Evolutionary conservation across 768 basidiomycete species (phyloP), one percentile per base, ranked within the genome.

Genomic region (Termitomyces sp.): DNA sequence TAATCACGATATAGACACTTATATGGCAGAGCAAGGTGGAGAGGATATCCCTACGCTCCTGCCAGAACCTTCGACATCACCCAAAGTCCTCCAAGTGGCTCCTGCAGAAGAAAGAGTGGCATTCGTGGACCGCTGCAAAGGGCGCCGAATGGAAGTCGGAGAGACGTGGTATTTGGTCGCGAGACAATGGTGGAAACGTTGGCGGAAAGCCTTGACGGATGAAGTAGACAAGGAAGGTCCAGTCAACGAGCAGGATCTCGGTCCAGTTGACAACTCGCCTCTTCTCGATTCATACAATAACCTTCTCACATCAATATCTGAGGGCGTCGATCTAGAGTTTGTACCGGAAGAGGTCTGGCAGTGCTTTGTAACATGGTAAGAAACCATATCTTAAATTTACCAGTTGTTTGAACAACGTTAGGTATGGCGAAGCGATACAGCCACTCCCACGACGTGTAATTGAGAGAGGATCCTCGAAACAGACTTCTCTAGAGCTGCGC

Each of bases 151-250:
- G 79, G 72, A 76, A 31, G 72, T 78, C 8, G 88, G 88, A 46
- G 84, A 92, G 51, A 84, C 78, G 9, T 94, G 92, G 92, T 93
- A 83, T 72, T 72, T 95, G 49, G 76, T 95, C 29, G 78, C 86
- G 22, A 71, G 80, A 49, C 63, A 65, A 22, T 96, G 93, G 93
- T 90, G 81, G 75, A 80, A 80, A 57, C 81, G 84, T 34, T 95
- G 90, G 87, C 72, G 78, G 60, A 83, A 81, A 64, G 91, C 90
- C 12, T 87, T 87, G 65, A 78, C 82, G 0, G 89, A 88, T 29
- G 72, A 83, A 61, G 66, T 76, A 27, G 87, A 88, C 76, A 92
- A 90, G 71, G 79, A 86, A 64, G 88, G 84, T 18, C 67, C 72
- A 2, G 67, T 90, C 32, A 73, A 77, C 32, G 87, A 90, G 68